Percentiles rank a stretch among this genome's conserved stretches.
phyloP scores from a whole-genome alignment of 2,329 filamentous ascomycete species.

The Penicillium oxalicum region DNA sequence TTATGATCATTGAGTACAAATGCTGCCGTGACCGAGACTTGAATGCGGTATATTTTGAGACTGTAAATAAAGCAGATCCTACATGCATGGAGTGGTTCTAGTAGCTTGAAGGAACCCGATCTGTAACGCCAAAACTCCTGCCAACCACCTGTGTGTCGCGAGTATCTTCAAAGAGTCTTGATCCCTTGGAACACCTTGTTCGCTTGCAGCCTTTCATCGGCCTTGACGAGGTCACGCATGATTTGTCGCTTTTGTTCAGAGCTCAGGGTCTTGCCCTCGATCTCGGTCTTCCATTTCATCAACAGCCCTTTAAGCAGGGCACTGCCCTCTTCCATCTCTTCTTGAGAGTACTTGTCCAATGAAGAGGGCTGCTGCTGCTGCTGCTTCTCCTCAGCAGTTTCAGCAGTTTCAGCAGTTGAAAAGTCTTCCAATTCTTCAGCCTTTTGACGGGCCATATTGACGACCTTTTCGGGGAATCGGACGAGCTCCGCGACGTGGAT shows the following conservation, averaged over 20 bases:
- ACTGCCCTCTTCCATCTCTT: constrained; percentile 86
- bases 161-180: constrained; percentile 36
- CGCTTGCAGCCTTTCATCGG: constrained; percentile 58
- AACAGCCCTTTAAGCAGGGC: constrained; percentile 77
- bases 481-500: constrained; percentile 98
- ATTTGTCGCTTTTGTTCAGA: constrained; percentile 71
- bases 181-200: constrained; percentile 51
- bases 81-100: neutral
- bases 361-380: constrained; percentile 36
- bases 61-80: no score
- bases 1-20: no score
- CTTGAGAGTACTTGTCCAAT: constrained; percentile 58
- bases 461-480: constrained; percentile 91
- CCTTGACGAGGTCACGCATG: constrained; percentile 72
- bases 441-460: constrained; percentile 98
- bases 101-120: neutral
- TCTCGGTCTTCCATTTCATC: constrained; percentile 72
- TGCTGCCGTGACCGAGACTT: no score
- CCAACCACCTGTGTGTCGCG: constrained; percentile 1
- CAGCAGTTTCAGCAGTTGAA: constrained; percentile 26
- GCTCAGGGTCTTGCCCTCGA: constrained; percentile 56
- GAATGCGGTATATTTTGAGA: no score
- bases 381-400: constrained; percentile 5
- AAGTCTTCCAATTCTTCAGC: constrained; percentile 98
- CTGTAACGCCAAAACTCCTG: constrained; percentile 13